Percentiles rank a stretch among this genome's conserved stretches.
These are phyloP conservation scores for Macrocybe gigantea DNA, from an alignment of 768 basidiomycete genomes.

Conservation along the genomic window DNA sequence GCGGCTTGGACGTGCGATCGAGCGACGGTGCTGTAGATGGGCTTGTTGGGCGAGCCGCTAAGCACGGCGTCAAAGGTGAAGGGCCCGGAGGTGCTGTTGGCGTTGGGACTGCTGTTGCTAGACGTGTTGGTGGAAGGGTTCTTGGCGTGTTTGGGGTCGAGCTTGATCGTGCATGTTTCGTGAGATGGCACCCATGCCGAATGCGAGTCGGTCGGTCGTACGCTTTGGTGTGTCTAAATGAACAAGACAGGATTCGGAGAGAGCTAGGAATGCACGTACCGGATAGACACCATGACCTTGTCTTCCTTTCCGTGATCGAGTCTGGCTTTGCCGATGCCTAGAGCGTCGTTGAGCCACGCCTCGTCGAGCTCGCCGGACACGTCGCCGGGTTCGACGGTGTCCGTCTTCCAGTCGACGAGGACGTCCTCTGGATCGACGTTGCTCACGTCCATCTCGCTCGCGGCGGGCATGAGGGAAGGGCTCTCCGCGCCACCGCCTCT, in stretches of 20 bases:
- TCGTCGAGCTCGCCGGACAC: slow-evolving; percentile 67
- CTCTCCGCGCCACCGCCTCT: slow-evolving; percentile 39
- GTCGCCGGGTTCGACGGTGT: slow-evolving; percentile 60
- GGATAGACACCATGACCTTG: slow-evolving; percentile 82
- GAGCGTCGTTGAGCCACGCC: slow-evolving; percentile 32
- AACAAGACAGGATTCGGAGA: slow-evolving; percentile 2
- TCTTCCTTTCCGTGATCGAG: slow-evolving; percentile 66
- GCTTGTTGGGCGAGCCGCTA: slow-evolving; percentile 74
- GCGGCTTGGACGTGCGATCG: slow-evolving; percentile 81
- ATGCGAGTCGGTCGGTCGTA: slow-evolving; percentile 50
- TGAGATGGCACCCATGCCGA: slow-evolving; percentile 53
- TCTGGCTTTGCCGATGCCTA: slow-evolving; percentile 8
- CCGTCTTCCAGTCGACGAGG: slow-evolving; percentile 59
- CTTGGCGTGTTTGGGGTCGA: slow-evolving; percentile 52
- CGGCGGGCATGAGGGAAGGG: slow-evolving; percentile 36
- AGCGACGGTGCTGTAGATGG: slow-evolving; percentile 70
- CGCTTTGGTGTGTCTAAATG: slow-evolving; percentile 28
- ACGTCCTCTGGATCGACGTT: slow-evolving; percentile 70
- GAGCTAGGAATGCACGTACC: slow-evolving; percentile 34
- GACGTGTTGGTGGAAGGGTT: slow-evolving; percentile 24
- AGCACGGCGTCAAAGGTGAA: slow-evolving; percentile 76
- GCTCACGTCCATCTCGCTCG: slow-evolving; percentile 73
- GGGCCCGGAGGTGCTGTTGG: slow-evolving; percentile 21
- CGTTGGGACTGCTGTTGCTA: slow-evolving; percentile 62
- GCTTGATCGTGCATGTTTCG: slow-evolving; percentile 48